These are phyloP conservation scores for Tuctoria greenei DNA, from an alignment of 176 grass and related monocot genomes.

Conservation along the genomic window DNA sequence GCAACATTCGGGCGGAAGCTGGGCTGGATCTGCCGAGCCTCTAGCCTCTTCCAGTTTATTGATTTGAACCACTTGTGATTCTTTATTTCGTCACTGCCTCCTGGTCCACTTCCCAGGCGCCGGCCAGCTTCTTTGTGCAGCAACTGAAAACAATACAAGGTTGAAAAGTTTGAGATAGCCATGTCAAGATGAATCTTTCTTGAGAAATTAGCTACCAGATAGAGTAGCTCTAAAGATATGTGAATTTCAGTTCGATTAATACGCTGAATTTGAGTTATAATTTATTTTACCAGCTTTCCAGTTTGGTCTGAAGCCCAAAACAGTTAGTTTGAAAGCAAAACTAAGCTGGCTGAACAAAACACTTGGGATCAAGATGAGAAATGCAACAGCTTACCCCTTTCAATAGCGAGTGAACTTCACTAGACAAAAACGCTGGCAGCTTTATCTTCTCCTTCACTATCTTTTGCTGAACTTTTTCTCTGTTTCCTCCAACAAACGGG, in stretches of 20 bases:
- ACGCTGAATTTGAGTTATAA: background rate
- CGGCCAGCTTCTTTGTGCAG: slow-evolving; percentile 84
- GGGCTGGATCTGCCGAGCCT: slow-evolving; percentile 72
- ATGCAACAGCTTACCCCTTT: slow-evolving; percentile 79
- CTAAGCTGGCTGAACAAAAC: background rate
- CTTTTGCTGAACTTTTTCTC: slow-evolving; percentile 91
- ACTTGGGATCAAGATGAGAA: slow-evolving; percentile 7
- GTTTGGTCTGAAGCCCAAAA: background rate
- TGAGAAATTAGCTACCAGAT: background rate
- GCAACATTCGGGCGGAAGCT: slow-evolving; percentile 88
- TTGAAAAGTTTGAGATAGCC: background rate
- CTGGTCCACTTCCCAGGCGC: slow-evolving; percentile 62
- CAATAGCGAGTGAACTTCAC: slow-evolving; percentile 87
- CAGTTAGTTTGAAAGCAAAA: background rate
- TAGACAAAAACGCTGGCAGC: slow-evolving; percentile 67
- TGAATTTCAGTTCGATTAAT: background rate
- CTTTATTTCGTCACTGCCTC: slow-evolving; percentile 75
- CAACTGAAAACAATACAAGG: slow-evolving; percentile 42
- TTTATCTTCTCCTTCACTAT: slow-evolving; percentile 96
- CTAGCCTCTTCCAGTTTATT: slow-evolving; percentile 88
- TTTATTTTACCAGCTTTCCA: background rate
- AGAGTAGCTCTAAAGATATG: background rate
- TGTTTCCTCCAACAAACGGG: slow-evolving; percentile 77
- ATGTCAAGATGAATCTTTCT: background rate
- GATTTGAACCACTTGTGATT: slow-evolving; percentile 96